Base-by-base conservation (phyloP, 768 basidiomycete species). In the Lentinula edodes region DNA sequence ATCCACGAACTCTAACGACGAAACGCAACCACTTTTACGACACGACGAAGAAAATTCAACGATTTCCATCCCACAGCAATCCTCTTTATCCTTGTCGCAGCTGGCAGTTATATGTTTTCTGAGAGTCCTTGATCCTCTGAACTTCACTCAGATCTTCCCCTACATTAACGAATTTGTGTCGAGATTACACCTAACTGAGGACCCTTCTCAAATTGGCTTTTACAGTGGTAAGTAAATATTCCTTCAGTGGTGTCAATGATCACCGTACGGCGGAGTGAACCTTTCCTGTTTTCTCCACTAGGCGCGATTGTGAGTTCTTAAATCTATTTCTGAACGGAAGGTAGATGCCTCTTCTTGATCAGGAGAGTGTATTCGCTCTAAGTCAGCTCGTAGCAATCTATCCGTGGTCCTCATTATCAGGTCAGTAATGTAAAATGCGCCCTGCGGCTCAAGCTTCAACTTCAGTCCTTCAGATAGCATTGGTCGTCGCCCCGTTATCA, bases 151-250 rank as follows among this genome's bases (percentile, higher is more conserved):
- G 69, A 79, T 90, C 38, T 85, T 85, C 61, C 88, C 88, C 20
- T 90, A 87, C 64, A 81, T 90, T 62, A 89, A 89, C 60, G 78
- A 89, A 68, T 85, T 87, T 71, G 81, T 90, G 64, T 75, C 73
- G 28, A 76, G 78, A 51, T 75, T 89, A 3, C 75, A 81, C 65
- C 70, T 88, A 55, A 84, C 85, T 10, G 72, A 83, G 43, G 80
- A 87, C 64, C 78, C 80, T 5, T 83, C 83, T 7, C 77, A 79
- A 65, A 78, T 87, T 15, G 88, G 87, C 1, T 84, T 87, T 61
- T 89, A 89, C 70, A 88, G 87, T 63, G 89, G 87, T 13, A 66
- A 88, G 43, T 83, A 87, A 87, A 86, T 86, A 66, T 58, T 83
- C 23, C 23, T 23, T 23, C 23, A 23, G 23, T 23, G 2, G 23